Percentiles rank a stretch among this genome's conserved stretches.
Evolutionary conservation across 2,329 filamentous ascomycete species (phyloP).

Genomic region (Ophiostoma perfectum): DNA sequence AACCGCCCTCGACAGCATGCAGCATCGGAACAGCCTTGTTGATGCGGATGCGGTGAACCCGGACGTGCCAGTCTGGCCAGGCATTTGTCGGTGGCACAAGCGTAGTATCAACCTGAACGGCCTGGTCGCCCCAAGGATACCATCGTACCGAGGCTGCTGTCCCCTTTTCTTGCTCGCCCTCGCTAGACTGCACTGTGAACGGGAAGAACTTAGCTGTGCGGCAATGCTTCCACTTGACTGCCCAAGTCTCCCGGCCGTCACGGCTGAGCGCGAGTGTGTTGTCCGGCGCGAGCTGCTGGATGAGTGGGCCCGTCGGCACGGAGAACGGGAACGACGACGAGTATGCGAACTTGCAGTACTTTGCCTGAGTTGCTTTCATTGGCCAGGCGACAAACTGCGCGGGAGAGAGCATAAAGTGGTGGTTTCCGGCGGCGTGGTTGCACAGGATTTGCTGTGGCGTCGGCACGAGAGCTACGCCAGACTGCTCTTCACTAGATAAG

Average conservation of each 20-base stretch:
- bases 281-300: conserved; percentile 31
- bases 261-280: conserved; percentile 27
- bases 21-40: conserved; percentile 16
- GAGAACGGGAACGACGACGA: conserved; percentile 39
- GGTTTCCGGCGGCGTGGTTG: conserved; percentile 29
- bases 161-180: not conserved
- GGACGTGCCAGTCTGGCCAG: conserved; percentile 38
- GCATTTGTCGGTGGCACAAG: conserved; percentile 34
- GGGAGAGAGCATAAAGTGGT: conserved; percentile 38
- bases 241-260: conserved; percentile 27
- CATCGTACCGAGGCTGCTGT: conserved; percentile 21
- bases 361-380: conserved; percentile 36
- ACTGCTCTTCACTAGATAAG: not conserved
- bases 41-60: conserved; percentile 32
- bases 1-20: conserved; percentile 29
- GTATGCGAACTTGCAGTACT: conserved; percentile 39
- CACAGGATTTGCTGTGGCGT: conserved; percentile 40
- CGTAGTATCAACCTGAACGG: conserved; percentile 34
- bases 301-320: conserved; percentile 32
- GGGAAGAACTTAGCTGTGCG: not conserved
- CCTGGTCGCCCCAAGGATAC: conserved; percentile 25
- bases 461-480: conserved; percentile 41
- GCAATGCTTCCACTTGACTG: conserved; percentile 21
- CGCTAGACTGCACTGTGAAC: not conserved
- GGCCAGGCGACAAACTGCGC: conserved; percentile 34